phyloP scores from a whole-genome alignment of 257 asterid species.

The Oldenlandia corymbosa region DNA sequence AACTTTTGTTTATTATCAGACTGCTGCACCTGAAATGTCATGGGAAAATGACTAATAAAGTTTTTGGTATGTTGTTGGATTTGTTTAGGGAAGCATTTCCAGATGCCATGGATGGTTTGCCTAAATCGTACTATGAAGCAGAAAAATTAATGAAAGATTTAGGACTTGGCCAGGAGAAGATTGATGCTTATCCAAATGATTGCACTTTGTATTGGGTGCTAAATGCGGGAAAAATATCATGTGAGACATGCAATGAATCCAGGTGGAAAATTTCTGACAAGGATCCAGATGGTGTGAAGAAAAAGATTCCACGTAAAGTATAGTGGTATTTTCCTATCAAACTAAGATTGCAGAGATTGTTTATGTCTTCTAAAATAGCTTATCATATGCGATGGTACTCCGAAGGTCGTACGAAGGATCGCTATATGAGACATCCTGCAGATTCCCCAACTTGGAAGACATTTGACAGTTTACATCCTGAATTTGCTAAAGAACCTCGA shows the following conservation, averaged over 20 bases:
- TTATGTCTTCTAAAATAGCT: too few relatives aligned
- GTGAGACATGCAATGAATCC: not conserved
- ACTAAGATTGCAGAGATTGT: not conserved
- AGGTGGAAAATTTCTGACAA: not conserved
- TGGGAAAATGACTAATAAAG: not conserved
- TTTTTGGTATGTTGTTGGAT: not conserved
- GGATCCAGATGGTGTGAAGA: not conserved
- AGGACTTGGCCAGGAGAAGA: not conserved
- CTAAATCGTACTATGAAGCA: not conserved
- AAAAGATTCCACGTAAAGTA: not conserved
- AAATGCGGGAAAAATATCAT: not conserved
- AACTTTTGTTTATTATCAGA: not conserved
- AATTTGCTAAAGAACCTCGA: not conserved
- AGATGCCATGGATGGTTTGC: not conserved
- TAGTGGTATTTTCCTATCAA: not conserved
- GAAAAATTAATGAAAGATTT: not conserved
- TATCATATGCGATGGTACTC: not conserved
- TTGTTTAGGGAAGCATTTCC: not conserved
- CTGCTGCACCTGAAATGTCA: not conserved
- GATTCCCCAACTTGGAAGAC: not conserved
- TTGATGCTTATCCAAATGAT: conserved; percentile 8
- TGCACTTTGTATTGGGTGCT: not conserved
- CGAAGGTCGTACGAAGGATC: not conserved
- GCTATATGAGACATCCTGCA: not conserved
- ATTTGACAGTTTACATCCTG: not conserved